Evolutionary conservation across 1,284 basidiomycete species (phyloP).

Genomic region (Xerocomus minutiporus): DNA sequence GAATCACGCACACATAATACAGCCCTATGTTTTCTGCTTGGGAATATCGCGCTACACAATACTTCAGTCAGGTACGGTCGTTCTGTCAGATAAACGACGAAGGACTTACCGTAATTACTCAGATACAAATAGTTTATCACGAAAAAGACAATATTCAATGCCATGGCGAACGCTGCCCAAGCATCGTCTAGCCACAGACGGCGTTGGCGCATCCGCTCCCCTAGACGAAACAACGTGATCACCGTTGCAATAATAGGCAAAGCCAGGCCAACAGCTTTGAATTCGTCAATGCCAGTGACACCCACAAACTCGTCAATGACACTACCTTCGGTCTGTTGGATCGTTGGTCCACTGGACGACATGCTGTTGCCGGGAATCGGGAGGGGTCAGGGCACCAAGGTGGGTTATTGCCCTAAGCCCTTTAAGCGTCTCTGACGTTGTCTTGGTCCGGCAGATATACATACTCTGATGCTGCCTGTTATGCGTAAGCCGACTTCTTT

Average conservation of each 20-base stretch:
- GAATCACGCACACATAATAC: slow-evolving; percentile 1
- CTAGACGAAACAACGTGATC: slow-evolving; percentile 3
- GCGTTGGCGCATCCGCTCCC: slow-evolving; percentile 1
- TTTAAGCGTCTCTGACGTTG: background rate
- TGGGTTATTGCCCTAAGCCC: background rate
- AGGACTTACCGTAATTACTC: background rate
- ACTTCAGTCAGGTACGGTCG: background rate
- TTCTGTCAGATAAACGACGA: background rate
- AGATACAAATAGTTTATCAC: slow-evolving; percentile 3
- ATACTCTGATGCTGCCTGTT: background rate
- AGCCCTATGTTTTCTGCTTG: background rate
- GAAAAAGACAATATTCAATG: background rate
- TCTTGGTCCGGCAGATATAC: background rate
- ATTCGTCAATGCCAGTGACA: background rate
- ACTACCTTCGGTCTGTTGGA: slow-evolving; percentile 5
- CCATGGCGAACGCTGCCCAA: slow-evolving; percentile 2
- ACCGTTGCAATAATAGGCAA: slow-evolving; percentile 1
- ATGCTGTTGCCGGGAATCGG: background rate
- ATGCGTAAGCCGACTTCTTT: background rate
- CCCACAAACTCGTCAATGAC: background rate
- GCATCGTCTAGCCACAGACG: slow-evolving; percentile 7
- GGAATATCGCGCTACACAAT: background rate
- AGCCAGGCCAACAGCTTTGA: slow-evolving; percentile 1
- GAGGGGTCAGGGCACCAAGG: background rate
- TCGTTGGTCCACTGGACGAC: slow-evolving; percentile 4